Base-by-base conservation (phyloP, 306 rosid species). In the Phaseolus lunatus region DNA sequence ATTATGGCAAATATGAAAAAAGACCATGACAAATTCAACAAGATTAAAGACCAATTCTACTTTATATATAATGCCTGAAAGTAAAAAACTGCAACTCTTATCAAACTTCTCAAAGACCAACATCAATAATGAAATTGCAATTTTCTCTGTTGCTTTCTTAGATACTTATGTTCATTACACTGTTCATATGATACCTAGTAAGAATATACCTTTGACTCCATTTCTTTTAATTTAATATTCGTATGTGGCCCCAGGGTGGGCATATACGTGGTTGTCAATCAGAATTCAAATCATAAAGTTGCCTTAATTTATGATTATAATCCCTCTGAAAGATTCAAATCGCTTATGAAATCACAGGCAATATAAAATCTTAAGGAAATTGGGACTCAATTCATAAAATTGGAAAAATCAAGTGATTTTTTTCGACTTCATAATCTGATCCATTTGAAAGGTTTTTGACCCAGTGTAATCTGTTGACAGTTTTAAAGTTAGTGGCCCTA, bases 91-190 rank as follows among this genome's bases (percentile, higher is more conserved):
- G 16, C 76, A 7, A 67, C 7, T 29, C 26, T 27, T 12, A 15
- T 9, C 56, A 56, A 31, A 45, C 41, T 70, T 3, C 19, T 70
- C 52, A 47, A 50, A 61, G n/a, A 39, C 41, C 37, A 72, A 26
- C 39, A 72, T 26, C 16, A 24, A 52, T 26, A 13, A 80, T 27
- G 50, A 63, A 80, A 39, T 50, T 14, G 18, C 26, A 35, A 12
- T n/a, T 72, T 71, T 20, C 22, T 22, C 22, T 58, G 11, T 72
- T 72, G 8, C 37, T 22, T 53, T 59, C 57, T 35, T 22, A 47
- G 33, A 70, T 78, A 70, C 65, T 47, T n/a, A 18, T 35, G 69
- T 73, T 37, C 22, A 67, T 26, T 37, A 37, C 7, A 50, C n/a
- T 12, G 15, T 19, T 43, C 79, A 73, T 37, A 73, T 20, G 20